Evolutionary conservation across 2,329 filamentous ascomycete species (phyloP), one percentile per base, ranked within the genome.

Genomic region (Beauveria bassiana): DNA sequence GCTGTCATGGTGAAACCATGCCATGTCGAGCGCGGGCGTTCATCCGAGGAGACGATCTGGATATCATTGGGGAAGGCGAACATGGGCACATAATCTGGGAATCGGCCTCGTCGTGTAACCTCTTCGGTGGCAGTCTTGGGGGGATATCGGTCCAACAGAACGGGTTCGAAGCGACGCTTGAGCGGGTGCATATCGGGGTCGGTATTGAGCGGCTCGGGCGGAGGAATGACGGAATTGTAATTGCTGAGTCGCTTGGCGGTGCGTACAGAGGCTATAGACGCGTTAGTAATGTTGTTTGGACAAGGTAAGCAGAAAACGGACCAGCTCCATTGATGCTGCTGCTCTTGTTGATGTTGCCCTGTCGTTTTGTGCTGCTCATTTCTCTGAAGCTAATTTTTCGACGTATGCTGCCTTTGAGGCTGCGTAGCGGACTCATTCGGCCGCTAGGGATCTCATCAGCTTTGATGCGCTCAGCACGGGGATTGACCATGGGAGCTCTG

Each of bases 31-130:
- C 92, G 84, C 1, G 95, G 95, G 64, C 93, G 84, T 72, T 96
- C 91, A 70, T 99, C 95, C 1, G 93, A 93, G 1, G 95, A 97
- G 10, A 98, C 91, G 58, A 99, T 95, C 65, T 92, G 92, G 68
- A 99, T 95, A 73, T 99, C 95, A 74, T 98, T 97, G 51, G 95
- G 95, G 69, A 98, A 99, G 59, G 95, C 93, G 74, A 99, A 99
- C 95, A 99, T 98, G 61, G 95, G 95, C 20, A 99, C 91, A 70
- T 97, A 99, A 71, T 99, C 95, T 1, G 95, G 95, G 70, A 99
- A 98, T 62, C 84, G 87, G 59, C 91, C 92, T 70, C 95, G 84
- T 69, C 89, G 83, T 67, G 90, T 85, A 57, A 89, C 75, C 67
- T 97, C 93, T 62, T 96, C 92, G 24, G 86, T 81, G 70, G 91